Evolutionary conservation across 2,329 filamentous ascomycete genomes (phyloP), one percentile per base, ranked within the genome.

Genomic region (Microdochium trichocladiopsis): DNA sequence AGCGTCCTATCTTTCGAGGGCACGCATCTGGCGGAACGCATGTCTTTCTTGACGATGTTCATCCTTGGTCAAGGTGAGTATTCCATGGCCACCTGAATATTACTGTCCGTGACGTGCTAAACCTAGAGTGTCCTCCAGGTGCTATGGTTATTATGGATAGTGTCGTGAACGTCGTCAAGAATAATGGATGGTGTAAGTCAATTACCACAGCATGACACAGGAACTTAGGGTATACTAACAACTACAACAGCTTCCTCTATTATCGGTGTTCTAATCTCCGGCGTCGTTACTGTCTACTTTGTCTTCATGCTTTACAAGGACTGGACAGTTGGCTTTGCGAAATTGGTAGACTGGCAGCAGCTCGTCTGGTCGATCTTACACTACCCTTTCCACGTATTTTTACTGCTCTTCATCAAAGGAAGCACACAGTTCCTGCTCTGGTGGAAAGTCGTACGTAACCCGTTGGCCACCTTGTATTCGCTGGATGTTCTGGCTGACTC

Each of bases 41-140:
- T 87, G 75, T 78, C 76, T 12, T 70, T 86, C 2, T 69, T 87
- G 52, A 87, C 83, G 0, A 71, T 86, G 48, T 84, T 87, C 55
- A 82, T 87, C 51, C 76, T 86, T 53, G 83, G 83, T 6, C 83
- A 86, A 57, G 82, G 82, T 31, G 14, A 9, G 18, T 47, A n/a
- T n/a, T n/a, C 28, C 14, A 33, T 16, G 4, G 18, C 21, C 18
- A 5, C 11, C 5, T 23, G 18, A n/a, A n/a, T n/a, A n/a, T n/a
- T n/a, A n/a, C n/a, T n/a, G n/a, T n/a, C n/a, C n/a, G n/a, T n/a
- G n/a, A n/a, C n/a, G n/a, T n/a, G n/a, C n/a, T n/a, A n/a, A n/a
- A n/a, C n/a, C n/a, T n/a, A n/a, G n/a, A n/a, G n/a, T n/a, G 5
- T 21, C 18, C 5, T 9, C 18, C 23, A 47, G 43, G 43, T 11